Base-by-base conservation (phyloP, 805 yeast species). In the Candida corydali region DNA sequence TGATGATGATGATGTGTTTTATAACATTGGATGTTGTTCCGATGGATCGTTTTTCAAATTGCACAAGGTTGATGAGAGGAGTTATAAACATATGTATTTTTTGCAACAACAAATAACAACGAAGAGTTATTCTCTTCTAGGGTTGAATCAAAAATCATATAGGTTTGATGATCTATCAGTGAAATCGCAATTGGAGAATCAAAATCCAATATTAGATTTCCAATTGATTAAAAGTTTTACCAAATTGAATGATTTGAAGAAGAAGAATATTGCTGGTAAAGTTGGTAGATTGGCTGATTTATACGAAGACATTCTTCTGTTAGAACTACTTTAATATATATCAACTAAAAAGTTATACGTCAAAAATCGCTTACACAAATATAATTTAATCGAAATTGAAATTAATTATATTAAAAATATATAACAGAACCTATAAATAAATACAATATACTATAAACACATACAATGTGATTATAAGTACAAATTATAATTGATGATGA, bases 21-120 rank as follows among this genome's bases (percentile, higher is more conserved):
- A 80, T 49, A 68, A 78, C 5, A 57, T 91, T 34, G 96, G 91
- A 3, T 78, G 81, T 1, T 79, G 82, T 11, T 63, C 70, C 2
- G 96, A 89, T 50, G 98, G 98, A 0, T 80, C 89, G 0, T 57
- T 93, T 25, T 80, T 77, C 49, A 73, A 76, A 34, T 76, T 93
- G 6, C 65, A 76, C 15, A 97, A 98, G 0, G 63, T 88, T 9
- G 64, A 73, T 27, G 98, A 93, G 53, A 61, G 76, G 3, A 70
- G 78, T 9, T 93, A 87, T 59, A 73, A 96, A 57, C 69, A 94
- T 40, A 68, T 93, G 52, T 86, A 84, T 51, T 80, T 87, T 24
- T 65, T 91, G 15, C 97, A 89, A 54, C 95, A 88, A 57, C 96
- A 88, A 49, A 62, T 93, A 34, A 73, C 74, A 25, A 96, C 89